phyloP scores from a whole-genome alignment of 2,329 filamentous ascomycete species.

The Clonostachys rhizophaga region DNA sequence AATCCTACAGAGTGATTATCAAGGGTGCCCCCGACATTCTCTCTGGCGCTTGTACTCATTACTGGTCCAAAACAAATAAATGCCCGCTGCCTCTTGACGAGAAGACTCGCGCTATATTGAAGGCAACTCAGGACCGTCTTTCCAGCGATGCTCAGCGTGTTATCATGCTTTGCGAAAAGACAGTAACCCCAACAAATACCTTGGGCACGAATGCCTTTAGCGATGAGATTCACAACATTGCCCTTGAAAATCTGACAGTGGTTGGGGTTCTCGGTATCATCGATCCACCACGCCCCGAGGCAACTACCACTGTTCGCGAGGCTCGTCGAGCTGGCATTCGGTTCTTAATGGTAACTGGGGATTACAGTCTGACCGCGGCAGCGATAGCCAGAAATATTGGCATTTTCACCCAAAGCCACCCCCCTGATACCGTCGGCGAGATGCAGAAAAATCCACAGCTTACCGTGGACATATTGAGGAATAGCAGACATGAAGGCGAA shows the following conservation, averaged over 20 bases:
- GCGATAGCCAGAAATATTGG: constrained; percentile 63
- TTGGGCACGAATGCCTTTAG: constrained; percentile 40
- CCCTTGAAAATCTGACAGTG: constrained; percentile 35
- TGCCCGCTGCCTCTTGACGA: constrained; percentile 25
- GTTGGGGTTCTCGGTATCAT: constrained; percentile 48
- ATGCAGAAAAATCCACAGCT: too few species aligned
- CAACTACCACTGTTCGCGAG: constrained; percentile 29
- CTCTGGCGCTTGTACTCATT: constrained; percentile 23
- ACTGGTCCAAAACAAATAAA: constrained; percentile 23
- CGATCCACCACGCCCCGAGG: constrained; percentile 38
- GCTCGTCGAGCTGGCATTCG: constrained; percentile 37
- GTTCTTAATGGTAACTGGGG: constrained; percentile 43
- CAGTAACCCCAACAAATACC: constrained; percentile 13
- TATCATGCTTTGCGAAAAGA: constrained; percentile 33
- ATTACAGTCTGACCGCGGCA: constrained; percentile 52
- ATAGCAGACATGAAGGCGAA: constrained; percentile 9
- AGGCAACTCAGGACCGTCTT: constrained; percentile 28
- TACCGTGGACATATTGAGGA: constrained; percentile 9
- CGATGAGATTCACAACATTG: constrained; percentile 37
- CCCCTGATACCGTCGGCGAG: constrained; percentile 21
- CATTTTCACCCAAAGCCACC: constrained; percentile 50
- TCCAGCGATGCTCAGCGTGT: constrained; percentile 36
- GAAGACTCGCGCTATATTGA: constrained; percentile 21
- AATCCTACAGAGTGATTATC: constrained; percentile 36
- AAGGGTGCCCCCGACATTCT: constrained; percentile 52